Base-by-base conservation (phyloP, 148 eudicot species). In the Polygonum maritimum region DNA sequence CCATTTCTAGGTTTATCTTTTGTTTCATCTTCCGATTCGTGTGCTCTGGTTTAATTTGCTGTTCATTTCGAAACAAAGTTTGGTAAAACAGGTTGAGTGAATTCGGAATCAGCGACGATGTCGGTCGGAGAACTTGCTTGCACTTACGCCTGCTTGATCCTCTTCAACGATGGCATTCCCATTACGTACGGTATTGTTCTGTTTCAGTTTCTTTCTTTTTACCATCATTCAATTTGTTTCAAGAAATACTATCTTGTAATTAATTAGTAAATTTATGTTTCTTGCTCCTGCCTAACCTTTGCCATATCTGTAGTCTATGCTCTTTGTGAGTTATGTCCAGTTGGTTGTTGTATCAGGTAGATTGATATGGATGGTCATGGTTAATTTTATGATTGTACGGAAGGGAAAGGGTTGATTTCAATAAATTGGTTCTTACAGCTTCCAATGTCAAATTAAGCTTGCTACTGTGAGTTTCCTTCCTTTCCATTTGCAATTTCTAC, bases 91-190 rank as follows among this genome's bases (percentile, higher is more conserved):
- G 38, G 15, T 26, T 4, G 31, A 38, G 12, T 35, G 10, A 62
- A 62, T 62, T 31, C 31, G 69, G 35, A 8, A 62, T 3, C 38
- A 62, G 69, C 74, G 67, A 83, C 55, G 48, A 88, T 88, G 91
- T 84, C 91, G 5, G 69, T 36, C 48, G 74, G 85, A 39, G 91
- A 88, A 22, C 78, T 82, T 35, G 91, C 84, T 60, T 85, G 88
- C 88, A 81, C 91, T 69, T 92, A 87, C 80, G 97, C 97, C 55
- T 77, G 87, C 19, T 82, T 92, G 76, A 83, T 86, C 76, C 92
- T 92, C 45, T 80, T 85, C 88, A 95, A 92, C 44, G 97, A 92
- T 41, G 91, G 87, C 48, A 88, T 90, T 77, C 70, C 97, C 39
- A 75, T 87, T 55, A 89, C 31, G 31, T 26, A 26, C 92, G 39